phyloP scores from a whole-genome alignment of 306 rosid species.

The Chamaecrista fasciculata region DNA sequence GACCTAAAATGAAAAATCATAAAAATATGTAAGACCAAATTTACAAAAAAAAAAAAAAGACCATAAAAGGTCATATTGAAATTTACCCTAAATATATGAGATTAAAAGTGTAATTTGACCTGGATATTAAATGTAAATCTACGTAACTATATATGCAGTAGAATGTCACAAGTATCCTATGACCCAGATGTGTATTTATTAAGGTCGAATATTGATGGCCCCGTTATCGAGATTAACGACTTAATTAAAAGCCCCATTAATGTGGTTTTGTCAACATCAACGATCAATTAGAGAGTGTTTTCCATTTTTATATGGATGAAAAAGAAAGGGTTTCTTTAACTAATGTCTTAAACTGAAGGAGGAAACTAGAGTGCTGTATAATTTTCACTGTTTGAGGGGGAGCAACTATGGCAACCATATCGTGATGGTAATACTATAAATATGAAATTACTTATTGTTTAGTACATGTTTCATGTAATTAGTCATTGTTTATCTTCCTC shows the following conservation, averaged over 20 bases:
- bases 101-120: no score
- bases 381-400: background rate
- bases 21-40: no score
- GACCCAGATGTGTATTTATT: background rate
- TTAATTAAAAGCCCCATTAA: background rate
- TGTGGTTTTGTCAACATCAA: background rate
- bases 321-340: background rate
- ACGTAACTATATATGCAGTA: background rate
- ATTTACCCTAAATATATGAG: no score
- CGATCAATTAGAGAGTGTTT: background rate
- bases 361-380: background rate
- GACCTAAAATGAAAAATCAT: no score
- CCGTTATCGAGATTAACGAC: background rate
- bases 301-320: background rate
- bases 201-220: background rate
- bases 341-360: background rate
- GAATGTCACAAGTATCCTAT: background rate
- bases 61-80: no score
- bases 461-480: constrained; percentile 8
- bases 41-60: no score
- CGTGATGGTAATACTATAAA: background rate
- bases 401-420: background rate
- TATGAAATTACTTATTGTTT: background rate
- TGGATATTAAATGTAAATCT: background rate
- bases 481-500: background rate